Percentiles rank a stretch among this genome's conserved stretches.
phyloP scores from a whole-genome alignment of 2,329 filamentous ascomycete species.

The Trichoderma polysporum region DNA sequence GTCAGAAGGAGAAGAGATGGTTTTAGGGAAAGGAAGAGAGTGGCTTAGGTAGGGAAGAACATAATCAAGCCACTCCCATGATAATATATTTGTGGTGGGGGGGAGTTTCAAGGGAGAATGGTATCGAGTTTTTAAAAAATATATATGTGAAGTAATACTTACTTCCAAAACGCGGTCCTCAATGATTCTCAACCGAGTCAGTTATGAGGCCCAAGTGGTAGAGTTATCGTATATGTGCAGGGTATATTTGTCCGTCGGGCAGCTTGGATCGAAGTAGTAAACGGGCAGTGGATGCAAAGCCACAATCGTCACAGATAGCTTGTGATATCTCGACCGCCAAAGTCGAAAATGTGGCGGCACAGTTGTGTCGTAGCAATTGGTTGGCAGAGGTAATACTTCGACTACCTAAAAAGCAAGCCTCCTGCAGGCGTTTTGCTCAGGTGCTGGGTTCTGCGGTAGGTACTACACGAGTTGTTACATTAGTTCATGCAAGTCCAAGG shows the following conservation, averaged over 20 bases:
- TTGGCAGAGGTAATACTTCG: neutral
- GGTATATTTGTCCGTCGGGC: neutral
- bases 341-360: constrained; percentile 1
- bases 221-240: neutral
- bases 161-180: neutral
- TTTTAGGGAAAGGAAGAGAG: neutral
- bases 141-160: neutral
- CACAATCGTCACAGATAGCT: neutral
- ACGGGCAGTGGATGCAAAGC: neutral
- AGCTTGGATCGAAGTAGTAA: neutral
- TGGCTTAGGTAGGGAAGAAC: neutral
- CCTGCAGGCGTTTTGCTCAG: constrained; percentile 11
- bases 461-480: constrained; percentile 17
- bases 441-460: constrained; percentile 7
- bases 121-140: neutral
- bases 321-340: neutral
- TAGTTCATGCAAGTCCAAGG: constrained; percentile 20
- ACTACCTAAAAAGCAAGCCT: constrained; percentile 9
- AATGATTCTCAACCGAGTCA: neutral
- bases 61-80: neutral
- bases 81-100: neutral
- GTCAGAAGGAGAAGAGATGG: neutral
- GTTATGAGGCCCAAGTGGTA: neutral
- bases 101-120: neutral
- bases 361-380: constrained; percentile 10